Evolutionary conservation across 2,329 filamentous ascomycete genomes (phyloP).

Genomic region (Botrytis squamosa): DNA sequence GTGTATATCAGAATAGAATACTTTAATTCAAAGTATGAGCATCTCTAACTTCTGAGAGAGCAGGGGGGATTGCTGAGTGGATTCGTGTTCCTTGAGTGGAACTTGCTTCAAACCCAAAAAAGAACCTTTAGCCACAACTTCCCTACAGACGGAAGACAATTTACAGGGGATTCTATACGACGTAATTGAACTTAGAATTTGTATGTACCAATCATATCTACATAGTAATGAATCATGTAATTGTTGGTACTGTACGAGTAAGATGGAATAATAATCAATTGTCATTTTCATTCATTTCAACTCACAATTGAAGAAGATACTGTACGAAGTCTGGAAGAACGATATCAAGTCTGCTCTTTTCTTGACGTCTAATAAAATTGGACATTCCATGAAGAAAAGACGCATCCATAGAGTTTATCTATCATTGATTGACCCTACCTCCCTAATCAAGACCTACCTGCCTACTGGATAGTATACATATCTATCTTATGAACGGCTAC

Average conservation of each 20-base stretch:
- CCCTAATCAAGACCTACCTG: background rate
- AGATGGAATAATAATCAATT: background rate
- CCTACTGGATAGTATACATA: background rate
- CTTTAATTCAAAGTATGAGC: slow-evolving; percentile 4
- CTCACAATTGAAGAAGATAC: background rate
- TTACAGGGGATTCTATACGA: slow-evolving; percentile 7
- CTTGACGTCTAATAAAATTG: background rate
- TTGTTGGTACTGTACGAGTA: background rate
- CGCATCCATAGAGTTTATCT: background rate
- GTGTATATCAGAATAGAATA: background rate
- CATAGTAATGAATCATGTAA: background rate
- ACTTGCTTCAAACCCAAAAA: slow-evolving; percentile 12
- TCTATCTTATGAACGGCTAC: background rate
- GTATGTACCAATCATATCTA: background rate
- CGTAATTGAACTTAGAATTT: background rate
- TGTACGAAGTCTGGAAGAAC: background rate
- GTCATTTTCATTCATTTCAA: background rate
- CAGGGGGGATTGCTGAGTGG: slow-evolving; percentile 19
- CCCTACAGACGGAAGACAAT: background rate
- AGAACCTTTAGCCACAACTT: slow-evolving; percentile 5
- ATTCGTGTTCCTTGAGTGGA: slow-evolving; percentile 19
- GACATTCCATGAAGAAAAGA: background rate
- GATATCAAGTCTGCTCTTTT: background rate
- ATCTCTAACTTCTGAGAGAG: slow-evolving; percentile 4
- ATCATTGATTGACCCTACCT: background rate